Base-by-base conservation (phyloP, 176 grass and related monocot species). In the Aegilops bicornis region DNA sequence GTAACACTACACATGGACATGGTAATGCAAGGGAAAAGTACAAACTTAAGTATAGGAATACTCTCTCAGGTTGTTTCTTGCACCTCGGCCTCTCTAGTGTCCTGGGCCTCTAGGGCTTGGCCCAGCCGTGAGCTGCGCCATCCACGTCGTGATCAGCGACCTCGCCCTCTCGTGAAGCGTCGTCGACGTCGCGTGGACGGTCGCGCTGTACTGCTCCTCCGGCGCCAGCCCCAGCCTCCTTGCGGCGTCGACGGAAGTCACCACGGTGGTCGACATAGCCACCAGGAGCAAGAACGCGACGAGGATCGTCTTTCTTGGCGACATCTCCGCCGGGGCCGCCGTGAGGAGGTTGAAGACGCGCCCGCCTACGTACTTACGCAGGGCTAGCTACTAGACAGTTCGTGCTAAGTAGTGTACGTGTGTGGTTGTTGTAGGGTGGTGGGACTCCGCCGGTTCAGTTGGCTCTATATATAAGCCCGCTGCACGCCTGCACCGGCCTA, bases 81-180 rank as follows among this genome's bases (percentile, higher is more conserved):
- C 30, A 6, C 8, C 47, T 60, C 32, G 17, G 8, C 71, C 47
- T 35, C 22, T 60, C 87, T 85, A 92, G 82, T 92, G 93, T 4
- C 93, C 93, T 3, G 93, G 87, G 52, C 93, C 93, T 74, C 58
- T 86, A 72, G 72, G 62, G 82, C 93, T 95, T 3, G 85, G 88
- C 20, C 90, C 90, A 15, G 79, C 40, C 2, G 74, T 82, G 58
- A 95, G 87, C 84, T 91, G 90, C 59, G 82, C 85, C 40, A 85
- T 61, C 93, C 88, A 95, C 31, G 78, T 82, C 82, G 87, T 83
- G 85, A 92, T 47, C 74, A 87, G 83, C 61, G 82, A 90, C 73
- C 90, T 92, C 47, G 93, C 90, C 78, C 66, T 92, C 78, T 83
- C 81, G 47, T 92, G 88, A 80, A 92, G 82, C 61, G 75, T 11